These are phyloP conservation scores for Canariomyces notabilis DNA, from an alignment of 2,329 filamentous ascomycete species.

Conservation along the genomic window DNA sequence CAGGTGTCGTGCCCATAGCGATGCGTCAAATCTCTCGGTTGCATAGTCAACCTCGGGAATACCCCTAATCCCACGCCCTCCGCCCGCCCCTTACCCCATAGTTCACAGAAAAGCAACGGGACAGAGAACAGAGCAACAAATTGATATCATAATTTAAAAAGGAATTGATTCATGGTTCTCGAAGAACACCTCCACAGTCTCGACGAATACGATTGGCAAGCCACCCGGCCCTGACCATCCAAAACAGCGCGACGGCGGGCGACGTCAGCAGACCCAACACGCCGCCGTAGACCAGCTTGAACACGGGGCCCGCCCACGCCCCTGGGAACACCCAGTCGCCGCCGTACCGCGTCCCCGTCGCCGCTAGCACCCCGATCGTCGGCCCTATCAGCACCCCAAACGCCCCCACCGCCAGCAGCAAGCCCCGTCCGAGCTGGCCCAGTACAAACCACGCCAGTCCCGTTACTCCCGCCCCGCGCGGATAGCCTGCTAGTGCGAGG, in stretches of 20 bases:
- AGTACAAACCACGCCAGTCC: constrained; percentile 33
- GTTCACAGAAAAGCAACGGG: no score
- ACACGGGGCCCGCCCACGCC: constrained; percentile 44
- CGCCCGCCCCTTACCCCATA: no score
- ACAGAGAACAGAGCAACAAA: no score
- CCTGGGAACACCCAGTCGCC: constrained; percentile 41
- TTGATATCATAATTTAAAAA: no score
- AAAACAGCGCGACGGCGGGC: constrained; percentile 45
- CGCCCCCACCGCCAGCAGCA: constrained; percentile 33
- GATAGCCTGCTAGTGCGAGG: constrained; percentile 17
- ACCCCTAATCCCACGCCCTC: neutral
- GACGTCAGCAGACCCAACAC: constrained; percentile 43
- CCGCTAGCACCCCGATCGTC: constrained; percentile 39
- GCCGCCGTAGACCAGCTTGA: constrained; percentile 46
- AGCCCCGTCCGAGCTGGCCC: constrained; percentile 33
- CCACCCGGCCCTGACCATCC: constrained; percentile 48
- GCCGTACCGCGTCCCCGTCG: constrained; percentile 32
- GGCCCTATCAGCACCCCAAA: constrained; percentile 43
- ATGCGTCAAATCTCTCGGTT: constrained; percentile 2
- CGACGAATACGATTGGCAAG: constrained; percentile 22
- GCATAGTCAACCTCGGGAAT: neutral
- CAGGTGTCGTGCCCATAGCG: neutral
- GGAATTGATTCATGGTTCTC: neutral
- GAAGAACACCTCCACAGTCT: neutral
- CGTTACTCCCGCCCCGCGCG: no score